Evolutionary conservation across 2,329 filamentous ascomycete genomes (phyloP).

Genomic region (Stemphylium beticola): DNA sequence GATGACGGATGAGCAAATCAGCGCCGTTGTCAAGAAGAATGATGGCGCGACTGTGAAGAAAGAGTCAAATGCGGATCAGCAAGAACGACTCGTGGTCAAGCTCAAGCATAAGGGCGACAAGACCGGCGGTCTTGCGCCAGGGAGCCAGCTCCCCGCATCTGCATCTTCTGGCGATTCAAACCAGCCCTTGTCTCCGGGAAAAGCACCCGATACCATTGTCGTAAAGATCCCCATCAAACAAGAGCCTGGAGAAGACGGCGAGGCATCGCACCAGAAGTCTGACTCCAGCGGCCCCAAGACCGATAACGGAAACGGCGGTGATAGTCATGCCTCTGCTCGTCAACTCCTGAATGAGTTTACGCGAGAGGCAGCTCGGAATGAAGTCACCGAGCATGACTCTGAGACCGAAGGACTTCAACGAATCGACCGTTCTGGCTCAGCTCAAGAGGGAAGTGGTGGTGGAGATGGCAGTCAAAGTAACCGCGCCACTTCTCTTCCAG

Average conservation of each 20-base stretch:
- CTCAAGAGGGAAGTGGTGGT: not conserved
- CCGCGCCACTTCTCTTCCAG: not conserved
- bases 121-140: not conserved
- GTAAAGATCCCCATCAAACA: not conserved
- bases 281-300: not conserved
- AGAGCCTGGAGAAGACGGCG: not conserved
- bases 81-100: not conserved
- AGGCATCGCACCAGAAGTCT: not conserved
- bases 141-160: not conserved
- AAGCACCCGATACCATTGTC: not conserved
- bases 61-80: not conserved
- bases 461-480: not conserved
- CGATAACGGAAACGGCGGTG: not conserved
- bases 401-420: not conserved
- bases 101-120: not conserved
- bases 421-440: not conserved
- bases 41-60: no score
- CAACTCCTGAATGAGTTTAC: not conserved
- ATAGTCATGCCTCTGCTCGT: not conserved
- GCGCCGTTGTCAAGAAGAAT: not conserved
- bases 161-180: not conserved
- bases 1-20: not conserved
- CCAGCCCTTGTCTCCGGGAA: no score
- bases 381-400: not conserved
- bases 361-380: not conserved